Base-by-base conservation (phyloP, 441 rosid species). In the Viola pubescens region DNA sequence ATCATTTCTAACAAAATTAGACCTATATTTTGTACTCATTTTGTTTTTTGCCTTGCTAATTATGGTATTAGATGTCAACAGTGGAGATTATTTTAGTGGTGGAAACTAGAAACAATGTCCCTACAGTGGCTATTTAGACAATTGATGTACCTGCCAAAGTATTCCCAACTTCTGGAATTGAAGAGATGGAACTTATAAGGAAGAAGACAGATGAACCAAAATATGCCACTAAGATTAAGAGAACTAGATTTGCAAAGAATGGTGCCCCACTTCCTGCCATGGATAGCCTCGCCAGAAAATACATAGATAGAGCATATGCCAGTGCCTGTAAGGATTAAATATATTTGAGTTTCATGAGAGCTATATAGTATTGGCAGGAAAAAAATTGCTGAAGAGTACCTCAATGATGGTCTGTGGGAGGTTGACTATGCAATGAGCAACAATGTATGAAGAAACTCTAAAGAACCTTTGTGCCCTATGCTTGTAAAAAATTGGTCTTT, bases 161-260 rank as follows among this genome's bases (percentile, higher is more conserved):
- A 47, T 73, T 69, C 61, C 77, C 77, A 54, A 62, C 71, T 66
- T 73, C 77, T n/a, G 73, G 77, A 67, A 69, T 73, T 37, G 74
- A 56, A 7, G 74, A 73, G 62, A 69, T 56, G 43, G 71, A 48
- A 47, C 71, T 61, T 43, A 73, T 62, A 59, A 73, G 64, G 68
- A 73, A 62, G 73, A 69, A 59, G 56, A 54, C 46, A 0, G 71
- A 69, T 39, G 74, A 69, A 49, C 69, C 74, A 46, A 59, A 66
- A 26, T 59, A 73, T 26, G 77, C 71, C 7, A 69, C 71, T 26
- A 62, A 45, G 57, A 50, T 61, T 46, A 62, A 56, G 56, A 69
- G 71, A 46, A 59, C 9, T 52, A 62, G 26, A 19, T 54, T 65
- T 52, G 61, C 59, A 14, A 73, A 55, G 37, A 66, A 62, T 40